A percentile compares a stretch with the other conserved stretches of the same genome.
phyloP scores from a whole-genome alignment of 805 yeast species.

The Kuraishia hungarica region DNA sequence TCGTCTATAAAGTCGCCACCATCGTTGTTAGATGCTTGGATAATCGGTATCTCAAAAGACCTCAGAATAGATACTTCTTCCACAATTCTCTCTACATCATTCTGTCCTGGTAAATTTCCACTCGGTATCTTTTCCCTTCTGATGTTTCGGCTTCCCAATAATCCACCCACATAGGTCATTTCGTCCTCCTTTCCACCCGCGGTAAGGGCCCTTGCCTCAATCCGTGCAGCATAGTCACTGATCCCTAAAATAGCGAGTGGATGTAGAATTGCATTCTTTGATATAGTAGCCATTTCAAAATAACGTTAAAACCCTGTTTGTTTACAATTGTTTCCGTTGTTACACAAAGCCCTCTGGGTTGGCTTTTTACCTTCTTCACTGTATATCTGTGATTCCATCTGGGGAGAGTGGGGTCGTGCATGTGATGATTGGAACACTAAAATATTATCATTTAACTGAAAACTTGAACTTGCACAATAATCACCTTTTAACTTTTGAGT shows the following conservation, averaged over 20 bases:
- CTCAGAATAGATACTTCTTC: background rate
- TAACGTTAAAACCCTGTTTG: background rate
- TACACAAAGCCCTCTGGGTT: background rate
- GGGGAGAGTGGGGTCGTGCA: background rate
- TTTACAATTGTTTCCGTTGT: background rate
- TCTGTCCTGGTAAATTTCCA: background rate
- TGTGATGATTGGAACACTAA: background rate
- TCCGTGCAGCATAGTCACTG: background rate
- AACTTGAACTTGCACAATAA: background rate
- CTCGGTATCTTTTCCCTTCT: background rate
- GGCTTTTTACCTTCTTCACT: background rate
- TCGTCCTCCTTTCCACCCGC: background rate
- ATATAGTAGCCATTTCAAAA: background rate
- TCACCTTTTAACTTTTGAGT: too few species aligned
- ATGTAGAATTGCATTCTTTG: background rate
- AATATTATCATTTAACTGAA: background rate
- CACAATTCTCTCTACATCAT: background rate
- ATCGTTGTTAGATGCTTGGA: background rate
- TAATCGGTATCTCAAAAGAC: constrained; percentile 1
- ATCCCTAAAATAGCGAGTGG: background rate
- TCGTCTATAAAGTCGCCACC: constrained; percentile 1
- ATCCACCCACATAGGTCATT: background rate
- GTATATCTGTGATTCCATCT: background rate
- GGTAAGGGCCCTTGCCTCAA: background rate
- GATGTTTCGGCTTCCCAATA: background rate